Base-by-base conservation (phyloP, 495 filamentous ascomycete species). In the Xylaria castorea region DNA sequence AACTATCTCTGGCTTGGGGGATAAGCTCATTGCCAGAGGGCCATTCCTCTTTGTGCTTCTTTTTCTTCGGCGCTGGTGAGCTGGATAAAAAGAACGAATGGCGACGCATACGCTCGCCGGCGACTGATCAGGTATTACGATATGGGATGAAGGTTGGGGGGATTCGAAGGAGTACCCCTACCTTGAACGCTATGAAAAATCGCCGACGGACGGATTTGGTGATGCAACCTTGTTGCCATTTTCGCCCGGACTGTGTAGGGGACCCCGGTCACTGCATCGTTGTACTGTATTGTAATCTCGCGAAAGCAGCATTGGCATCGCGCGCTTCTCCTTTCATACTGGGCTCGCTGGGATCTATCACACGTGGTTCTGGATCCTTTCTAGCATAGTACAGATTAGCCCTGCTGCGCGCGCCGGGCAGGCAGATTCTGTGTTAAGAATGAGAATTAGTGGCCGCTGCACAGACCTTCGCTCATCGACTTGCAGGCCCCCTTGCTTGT, bases 91-190 rank as follows among this genome's bases (percentile, higher is more conserved):
- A 25, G 34, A 69, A 38, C 36, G 44, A 11, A 73, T 27, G 44
- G 71, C 55, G 14, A 42, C 71, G 57, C 55, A 44, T 25, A 30
- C 61, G 71, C 70, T 44, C 61, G 70, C 70, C 70, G 51, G 53
- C 22, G 27, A 42, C 27, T 32, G 40, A 40, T 48, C 9, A 20
- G 11, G 27, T 53, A 25, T 64, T 20, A 25, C 57, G 30, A 36
- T 32, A n/a, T 9, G 44, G 14, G 38, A 64, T 60, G 3, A 46
- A 20, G 27, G 53, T n/a, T 61, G 40, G 50, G 18, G 20, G 61
- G 42, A 62, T 38, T 55, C 6, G 30, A 53, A 61, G 63, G 70
- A 62, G 27, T 67, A 7, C 58, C 68, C 64, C 44, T 62, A 16
- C 68, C 44, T 64, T 71, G 32, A 7, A 22, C 46, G 20, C 46